These are phyloP conservation scores for Diddensiella caesifluorescens DNA, from an alignment of 805 yeast genomes.

Conservation along the genomic window DNA sequence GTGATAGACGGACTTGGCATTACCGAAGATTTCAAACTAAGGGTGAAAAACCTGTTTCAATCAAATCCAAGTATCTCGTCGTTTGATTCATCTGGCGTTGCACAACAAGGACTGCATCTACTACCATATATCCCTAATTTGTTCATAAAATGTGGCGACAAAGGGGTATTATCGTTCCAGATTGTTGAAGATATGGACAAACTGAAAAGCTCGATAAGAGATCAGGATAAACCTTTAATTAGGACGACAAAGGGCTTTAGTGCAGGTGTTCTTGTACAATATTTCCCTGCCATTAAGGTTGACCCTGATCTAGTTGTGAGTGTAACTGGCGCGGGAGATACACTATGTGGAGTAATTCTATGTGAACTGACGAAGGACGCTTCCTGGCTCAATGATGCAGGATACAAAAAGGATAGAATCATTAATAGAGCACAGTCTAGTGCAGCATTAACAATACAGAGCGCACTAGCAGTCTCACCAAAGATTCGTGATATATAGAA, in stretches of 20 bases:
- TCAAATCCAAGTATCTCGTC: slow-evolving; percentile 36
- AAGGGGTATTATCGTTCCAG: slow-evolving; percentile 51
- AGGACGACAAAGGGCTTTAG: slow-evolving; percentile 20
- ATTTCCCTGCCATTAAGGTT: slow-evolving; percentile 43
- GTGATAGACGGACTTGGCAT: slow-evolving; percentile 56
- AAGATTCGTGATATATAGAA: background rate
- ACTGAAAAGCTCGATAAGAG: slow-evolving; percentile 18
- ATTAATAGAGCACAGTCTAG: slow-evolving; percentile 34
- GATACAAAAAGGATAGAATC: slow-evolving; percentile 26
- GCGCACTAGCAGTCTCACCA: slow-evolving; percentile 27
- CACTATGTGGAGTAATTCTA: slow-evolving; percentile 61
- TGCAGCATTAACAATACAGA: slow-evolving; percentile 33
- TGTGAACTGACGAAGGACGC: slow-evolving; percentile 35
- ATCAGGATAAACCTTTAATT: slow-evolving; percentile 1
- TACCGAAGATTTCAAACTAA: slow-evolving; percentile 42
- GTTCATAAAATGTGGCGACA: slow-evolving; percentile 59
- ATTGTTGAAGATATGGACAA: slow-evolving; percentile 26
- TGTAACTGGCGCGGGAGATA: slow-evolving; percentile 89
- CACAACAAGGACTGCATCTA: slow-evolving; percentile 63
- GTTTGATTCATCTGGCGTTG: slow-evolving; percentile 34
- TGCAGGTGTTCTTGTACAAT: slow-evolving; percentile 64
- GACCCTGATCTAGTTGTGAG: slow-evolving; percentile 43
- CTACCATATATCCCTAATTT: slow-evolving; percentile 68
- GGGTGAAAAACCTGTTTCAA: slow-evolving; percentile 35
- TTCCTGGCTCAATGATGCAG: slow-evolving; percentile 32